Evolutionary conservation across 306 rosid genomes (phyloP), one percentile per base, ranked within the genome.

Genomic region (Parietaria judaica): DNA sequence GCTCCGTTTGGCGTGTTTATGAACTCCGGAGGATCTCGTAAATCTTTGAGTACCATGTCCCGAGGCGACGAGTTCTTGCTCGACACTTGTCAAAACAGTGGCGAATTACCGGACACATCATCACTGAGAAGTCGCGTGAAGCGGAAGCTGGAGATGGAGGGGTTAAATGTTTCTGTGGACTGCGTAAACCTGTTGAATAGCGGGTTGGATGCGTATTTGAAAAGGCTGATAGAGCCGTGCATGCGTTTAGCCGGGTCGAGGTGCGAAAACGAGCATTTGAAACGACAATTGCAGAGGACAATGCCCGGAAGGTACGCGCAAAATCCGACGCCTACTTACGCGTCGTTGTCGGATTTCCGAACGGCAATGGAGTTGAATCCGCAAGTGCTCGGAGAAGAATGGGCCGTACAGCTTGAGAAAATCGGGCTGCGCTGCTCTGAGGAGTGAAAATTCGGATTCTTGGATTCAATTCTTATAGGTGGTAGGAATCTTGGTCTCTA

Each of bases 1-100:
- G 99, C 99, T 69, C 99, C 99, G n/a, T 77, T 94, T 54, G 99
- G 99, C 58, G 66, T 94, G 70, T 70, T 81, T 7, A 70, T 84
- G 85, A 76, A 78, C 58, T 77, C 71, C 35, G 73, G 76, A 31
- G 54, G 84, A 34, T 61, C 76, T 11, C 79, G 90, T 14, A 86
- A 76, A 49, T 57, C 67, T 64, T 78, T 79, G 64, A 81, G 86
- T 61, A 77, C 74, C 51, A 70, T 67, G 54, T 79, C 90, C 8
- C 59, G 74, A 47, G 37, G 71, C 54, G 63, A 70, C 52, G 74
- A 75, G 48, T 65, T 71, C 72, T 69, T 72, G 72, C 65, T 79
- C 6, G 84, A 81, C 63, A 82, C 94, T 41, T 92, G 95, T 72
- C 90, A 79, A 54, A 68, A 72, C 76, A 65, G 76, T 3, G 80